A percentile compares a stretch with the other conserved stretches of the same genome.
Conservation (phyloP, 176 grass and related monocot genomes). For the Bothriochloa decipiens region DNA sequence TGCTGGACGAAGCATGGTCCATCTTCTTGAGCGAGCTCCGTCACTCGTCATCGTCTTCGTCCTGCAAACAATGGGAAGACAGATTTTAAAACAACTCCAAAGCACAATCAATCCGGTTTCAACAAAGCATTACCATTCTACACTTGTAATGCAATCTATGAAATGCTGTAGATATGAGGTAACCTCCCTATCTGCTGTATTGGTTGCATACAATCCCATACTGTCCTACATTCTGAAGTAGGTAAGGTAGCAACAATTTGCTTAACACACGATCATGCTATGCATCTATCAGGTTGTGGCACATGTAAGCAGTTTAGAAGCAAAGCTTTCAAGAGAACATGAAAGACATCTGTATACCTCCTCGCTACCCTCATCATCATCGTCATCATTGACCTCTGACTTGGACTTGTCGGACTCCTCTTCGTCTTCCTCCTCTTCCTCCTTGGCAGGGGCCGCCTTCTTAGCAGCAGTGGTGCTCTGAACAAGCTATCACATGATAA, state of each 20-base stretch:
- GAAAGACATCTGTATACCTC: constrained; percentile 44
- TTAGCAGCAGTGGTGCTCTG: constrained; percentile 39
- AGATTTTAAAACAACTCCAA: not conserved
- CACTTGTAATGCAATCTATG: not conserved
- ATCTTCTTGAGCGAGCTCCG: not conserved
- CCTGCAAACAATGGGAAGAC: constrained; percentile 23
- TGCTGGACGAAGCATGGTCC: not conserved
- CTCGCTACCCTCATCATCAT: constrained; percentile 80
- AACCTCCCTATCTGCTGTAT: not conserved
- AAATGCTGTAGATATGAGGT: not conserved
- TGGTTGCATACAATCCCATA: no score
- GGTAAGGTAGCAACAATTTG: not conserved
- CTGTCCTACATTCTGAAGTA: not conserved
- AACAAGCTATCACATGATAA: not conserved
- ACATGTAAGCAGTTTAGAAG: not conserved
- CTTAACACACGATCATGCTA: not conserved
- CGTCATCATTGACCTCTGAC: constrained; percentile 86
- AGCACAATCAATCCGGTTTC: not conserved
- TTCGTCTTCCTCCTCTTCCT: constrained; percentile 71
- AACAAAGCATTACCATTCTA: not conserved
- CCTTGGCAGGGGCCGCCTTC: constrained; percentile 60
- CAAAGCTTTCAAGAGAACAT: no score
- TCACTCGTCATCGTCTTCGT: constrained; percentile 66
- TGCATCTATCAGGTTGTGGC: not conserved
- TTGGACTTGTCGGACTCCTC: constrained; percentile 98